These are phyloP conservation scores for Ceratocystis destructans DNA, from an alignment of 2,329 filamentous ascomycete species.

Conservation along the genomic window DNA sequence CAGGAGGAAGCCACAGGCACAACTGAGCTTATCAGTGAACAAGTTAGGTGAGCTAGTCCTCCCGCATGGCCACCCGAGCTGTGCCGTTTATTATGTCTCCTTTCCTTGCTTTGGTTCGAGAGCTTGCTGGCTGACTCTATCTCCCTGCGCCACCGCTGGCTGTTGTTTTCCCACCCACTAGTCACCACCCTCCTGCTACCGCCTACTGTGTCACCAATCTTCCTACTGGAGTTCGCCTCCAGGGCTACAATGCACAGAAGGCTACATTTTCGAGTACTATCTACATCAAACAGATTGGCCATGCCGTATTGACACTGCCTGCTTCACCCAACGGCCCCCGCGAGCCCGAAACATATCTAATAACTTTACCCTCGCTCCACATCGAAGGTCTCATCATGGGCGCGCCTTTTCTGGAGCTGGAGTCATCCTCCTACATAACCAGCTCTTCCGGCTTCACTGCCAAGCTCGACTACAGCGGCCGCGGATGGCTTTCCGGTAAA, in stretches of 20 bases:
- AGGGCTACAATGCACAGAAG: slow-evolving; percentile 93
- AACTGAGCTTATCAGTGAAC: slow-evolving; percentile 80
- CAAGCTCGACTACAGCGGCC: slow-evolving; percentile 85
- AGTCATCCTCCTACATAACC: slow-evolving; percentile 70
- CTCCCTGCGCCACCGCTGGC: neutral
- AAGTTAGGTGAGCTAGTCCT: slow-evolving; percentile 52
- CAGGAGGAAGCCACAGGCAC: slow-evolving; percentile 58
- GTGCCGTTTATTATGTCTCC: neutral
- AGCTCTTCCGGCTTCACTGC: slow-evolving; percentile 77
- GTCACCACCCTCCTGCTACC: slow-evolving; percentile 86
- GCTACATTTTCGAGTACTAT: slow-evolving; percentile 90
- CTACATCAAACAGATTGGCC: slow-evolving; percentile 86
- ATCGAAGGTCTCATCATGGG: slow-evolving; percentile 86
- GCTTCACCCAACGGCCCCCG: slow-evolving; percentile 25
- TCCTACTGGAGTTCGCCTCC: slow-evolving; percentile 61
- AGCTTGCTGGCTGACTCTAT: neutral
- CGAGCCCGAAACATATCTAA: slow-evolving; percentile 60
- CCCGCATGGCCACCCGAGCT: neutral
- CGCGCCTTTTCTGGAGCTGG: slow-evolving; percentile 80
- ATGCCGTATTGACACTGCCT: slow-evolving; percentile 68
- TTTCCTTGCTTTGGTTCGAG: neutral
- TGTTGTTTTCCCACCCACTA: slow-evolving; percentile 23
- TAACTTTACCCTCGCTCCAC: slow-evolving; percentile 80
- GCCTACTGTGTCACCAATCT: slow-evolving; percentile 87
- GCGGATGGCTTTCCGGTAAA: slow-evolving; percentile 89